These are phyloP conservation scores for Saturnispora diversa DNA, from an alignment of 805 yeast species.

Conservation along the genomic window DNA sequence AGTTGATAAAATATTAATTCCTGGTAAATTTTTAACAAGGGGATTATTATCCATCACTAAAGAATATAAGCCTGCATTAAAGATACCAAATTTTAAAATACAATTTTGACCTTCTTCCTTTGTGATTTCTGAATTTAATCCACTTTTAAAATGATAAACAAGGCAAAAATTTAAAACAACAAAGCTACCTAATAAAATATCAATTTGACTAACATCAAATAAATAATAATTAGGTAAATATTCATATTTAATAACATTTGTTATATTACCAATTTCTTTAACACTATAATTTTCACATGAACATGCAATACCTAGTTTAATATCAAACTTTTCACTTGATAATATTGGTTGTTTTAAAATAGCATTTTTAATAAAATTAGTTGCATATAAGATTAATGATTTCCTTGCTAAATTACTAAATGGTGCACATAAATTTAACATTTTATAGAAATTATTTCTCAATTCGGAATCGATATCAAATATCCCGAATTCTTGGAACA, in stretches of 20 bases:
- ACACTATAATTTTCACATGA: slow-evolving; percentile 9
- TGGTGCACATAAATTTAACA: neutral
- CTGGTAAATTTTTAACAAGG: neutral
- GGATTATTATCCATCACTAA: slow-evolving; percentile 8
- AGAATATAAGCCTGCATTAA: slow-evolving; percentile 13
- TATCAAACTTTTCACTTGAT: neutral
- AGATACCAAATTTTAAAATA: slow-evolving; percentile 12
- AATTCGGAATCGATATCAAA: slow-evolving; percentile 5
- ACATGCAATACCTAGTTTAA: slow-evolving; percentile 9
- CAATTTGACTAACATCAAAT: slow-evolving; percentile 1
- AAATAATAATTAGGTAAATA: slow-evolving; percentile 7
- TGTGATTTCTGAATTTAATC: slow-evolving; percentile 5
- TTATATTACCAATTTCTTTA: slow-evolving; percentile 3
- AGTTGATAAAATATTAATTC: slow-evolving; percentile 6
- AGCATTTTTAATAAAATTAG: slow-evolving; percentile 11
- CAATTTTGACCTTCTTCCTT: slow-evolving; percentile 5
- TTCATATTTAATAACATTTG: slow-evolving; percentile 9
- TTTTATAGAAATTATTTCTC: neutral
- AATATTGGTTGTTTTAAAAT: slow-evolving; percentile 11
- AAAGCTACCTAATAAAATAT: slow-evolving; percentile 5
- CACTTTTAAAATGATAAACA: slow-evolving; percentile 13
- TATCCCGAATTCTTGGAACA: neutral
- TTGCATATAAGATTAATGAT: slow-evolving; percentile 9
- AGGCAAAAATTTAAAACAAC: slow-evolving; percentile 11
- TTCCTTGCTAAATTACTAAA: slow-evolving; percentile 9